Percentiles rank a stretch among this genome's conserved stretches.
Evolutionary conservation across 106 monocot species (phyloP).

Genomic region (Allium cepa): DNA sequence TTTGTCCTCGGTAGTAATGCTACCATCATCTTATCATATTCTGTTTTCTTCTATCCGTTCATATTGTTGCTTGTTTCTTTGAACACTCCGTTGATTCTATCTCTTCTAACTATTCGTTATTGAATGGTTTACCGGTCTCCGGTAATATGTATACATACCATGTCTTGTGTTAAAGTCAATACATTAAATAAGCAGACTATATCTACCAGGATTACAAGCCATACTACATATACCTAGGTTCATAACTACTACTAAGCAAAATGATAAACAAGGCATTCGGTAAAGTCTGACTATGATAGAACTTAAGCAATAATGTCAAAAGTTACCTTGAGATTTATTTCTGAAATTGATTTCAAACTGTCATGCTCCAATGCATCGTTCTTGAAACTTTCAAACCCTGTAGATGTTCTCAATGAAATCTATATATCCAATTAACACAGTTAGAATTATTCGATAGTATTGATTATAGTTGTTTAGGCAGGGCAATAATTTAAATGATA

Average conservation of each 20-base stretch:
- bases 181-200: neutral
- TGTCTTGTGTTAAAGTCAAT: too few relatives aligned
- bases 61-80: too few relatives aligned
- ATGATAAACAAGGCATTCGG: neutral
- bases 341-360: conserved; percentile 51
- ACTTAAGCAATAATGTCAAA: too few relatives aligned
- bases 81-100: too few relatives aligned
- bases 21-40: too few relatives aligned
- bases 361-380: conserved; percentile 24
- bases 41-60: too few relatives aligned
- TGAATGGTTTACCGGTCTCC: too few relatives aligned
- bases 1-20: too few relatives aligned
- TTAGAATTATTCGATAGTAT: neutral
- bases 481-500: too few relatives aligned
- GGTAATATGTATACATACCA: too few relatives aligned
- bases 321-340: conserved; percentile 69
- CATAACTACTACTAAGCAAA: neutral
- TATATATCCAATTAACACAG: conserved; percentile 11
- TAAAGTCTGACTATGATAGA: neutral
- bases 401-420: conserved; percentile 49
- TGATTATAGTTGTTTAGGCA: too few relatives aligned
- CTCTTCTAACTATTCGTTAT: too few relatives aligned
- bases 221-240: neutral
- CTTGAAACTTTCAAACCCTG: conserved; percentile 54
- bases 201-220: neutral